Evolutionary conservation across 2,329 filamentous ascomycete species (phyloP).

Genomic region (Monosporascus ibericus): DNA sequence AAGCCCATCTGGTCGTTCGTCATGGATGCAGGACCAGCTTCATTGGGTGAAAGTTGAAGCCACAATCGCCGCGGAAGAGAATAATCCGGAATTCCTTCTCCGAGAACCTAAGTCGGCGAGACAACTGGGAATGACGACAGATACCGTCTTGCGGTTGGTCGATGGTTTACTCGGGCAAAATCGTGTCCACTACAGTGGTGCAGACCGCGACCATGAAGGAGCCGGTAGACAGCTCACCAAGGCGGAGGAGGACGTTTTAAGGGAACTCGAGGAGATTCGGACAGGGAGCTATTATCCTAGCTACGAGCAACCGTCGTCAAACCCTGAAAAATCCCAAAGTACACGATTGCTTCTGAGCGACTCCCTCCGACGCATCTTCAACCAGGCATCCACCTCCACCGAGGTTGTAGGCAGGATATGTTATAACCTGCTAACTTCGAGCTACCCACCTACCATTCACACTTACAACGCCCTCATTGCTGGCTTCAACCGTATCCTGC

Average conservation of each 20-base stretch:
- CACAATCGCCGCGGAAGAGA: constrained; percentile 18
- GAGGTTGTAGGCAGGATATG: constrained; percentile 41
- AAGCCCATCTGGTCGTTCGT: constrained; percentile 7
- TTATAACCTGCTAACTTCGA: constrained; percentile 61
- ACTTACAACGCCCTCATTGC: constrained; percentile 67
- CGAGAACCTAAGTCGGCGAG: constrained; percentile 14
- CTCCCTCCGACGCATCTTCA: constrained; percentile 22
- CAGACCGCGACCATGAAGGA: constrained; percentile 4
- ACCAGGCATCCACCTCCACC: constrained; percentile 14
- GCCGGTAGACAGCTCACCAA: background rate
- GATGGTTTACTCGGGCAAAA: constrained; percentile 10
- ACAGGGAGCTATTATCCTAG: constrained; percentile 14
- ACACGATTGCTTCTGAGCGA: constrained; percentile 16
- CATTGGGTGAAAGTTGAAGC: constrained; percentile 22
- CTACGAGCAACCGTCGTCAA: constrained; percentile 13
- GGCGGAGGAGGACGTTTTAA: constrained; percentile 2
- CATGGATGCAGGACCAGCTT: constrained; percentile 16
- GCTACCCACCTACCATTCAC: constrained; percentile 56
- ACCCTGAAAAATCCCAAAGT: constrained; percentile 5
- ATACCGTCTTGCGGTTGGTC: constrained; percentile 13
- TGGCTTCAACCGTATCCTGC: constrained; percentile 51
- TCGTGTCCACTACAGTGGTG: background rate
- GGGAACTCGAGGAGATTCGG: constrained; percentile 14
- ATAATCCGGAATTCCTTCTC: constrained; percentile 6
- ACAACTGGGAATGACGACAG: constrained; percentile 11